Base-by-base conservation (phyloP, 208 protist species). In the Acanthamoeba lenticulata region DNA sequence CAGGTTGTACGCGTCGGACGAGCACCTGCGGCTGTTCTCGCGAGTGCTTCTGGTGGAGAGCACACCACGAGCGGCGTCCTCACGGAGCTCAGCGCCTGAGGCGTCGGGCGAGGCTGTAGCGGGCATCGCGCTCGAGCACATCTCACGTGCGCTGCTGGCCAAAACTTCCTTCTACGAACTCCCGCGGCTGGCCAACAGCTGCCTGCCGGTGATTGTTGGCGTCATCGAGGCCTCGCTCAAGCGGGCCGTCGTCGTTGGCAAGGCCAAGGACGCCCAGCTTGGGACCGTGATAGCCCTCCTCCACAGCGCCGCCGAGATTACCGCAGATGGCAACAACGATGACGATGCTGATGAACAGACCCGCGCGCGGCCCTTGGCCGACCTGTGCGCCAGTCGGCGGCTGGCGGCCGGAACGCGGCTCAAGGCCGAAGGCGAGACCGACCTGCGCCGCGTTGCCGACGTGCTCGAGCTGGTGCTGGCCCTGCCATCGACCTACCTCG, bases 161-260 rank as follows among this genome's bases (percentile, higher is more conserved):
- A 91, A 91, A 29, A 72, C 85, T n/a, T 91, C 85, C 34, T 91
- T 91, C 55, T 91, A 91, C 27, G 85, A 91, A 40, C 38, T 91
- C 2, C 24, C 85, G 7, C 45, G 60, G 60, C 45, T 91, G 21
- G 57, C 57, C 60, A 49, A 91, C 38, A 44, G 36, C 38, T 40
- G 32, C 11, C 27, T 60, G 2, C 85, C 85, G 34, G 85, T 91
- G 77, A 38, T 86, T 17, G 44, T 57, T 38, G 77, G 34, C 15
- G 77, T 42, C 44, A 86, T 86, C 45, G 44, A 57, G 19, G 27
- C 40, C 40, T 19, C 45, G 24, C 29, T 57, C 21, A 15, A 4
- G 2, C 40, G 15, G 24, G 27, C 32, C 7, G 27, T 57, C 45
- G 11, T 7, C 47, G 47, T 55, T 9, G 11, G 49, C 49, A 7